Evolutionary conservation across 495 filamentous ascomycete genomes (phyloP).

Genomic region (Aspergillus hancockii): DNA sequence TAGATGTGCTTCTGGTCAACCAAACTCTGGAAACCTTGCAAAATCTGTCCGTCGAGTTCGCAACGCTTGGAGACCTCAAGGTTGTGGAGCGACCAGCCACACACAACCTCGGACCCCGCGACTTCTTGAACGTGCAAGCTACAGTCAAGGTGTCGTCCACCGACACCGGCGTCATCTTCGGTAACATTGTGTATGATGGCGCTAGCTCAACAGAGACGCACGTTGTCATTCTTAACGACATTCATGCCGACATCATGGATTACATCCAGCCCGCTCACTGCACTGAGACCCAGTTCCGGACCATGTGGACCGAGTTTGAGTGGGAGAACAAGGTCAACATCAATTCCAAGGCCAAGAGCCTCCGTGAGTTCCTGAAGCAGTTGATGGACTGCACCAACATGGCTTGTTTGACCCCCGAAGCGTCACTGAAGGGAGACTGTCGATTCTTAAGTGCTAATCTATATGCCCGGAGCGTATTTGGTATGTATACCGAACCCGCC

Average conservation of each 20-base stretch:
- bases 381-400: conserved; percentile 98
- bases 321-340: conserved; percentile 99
- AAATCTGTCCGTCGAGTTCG: conserved; percentile 96
- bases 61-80: conserved; percentile 95
- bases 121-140: conserved; percentile 96
- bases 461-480: conserved; percentile 97
- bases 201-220: conserved; percentile 93
- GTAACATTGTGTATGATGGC: conserved; percentile 98
- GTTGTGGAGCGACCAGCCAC: conserved; percentile 96
- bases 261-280: conserved; percentile 98
- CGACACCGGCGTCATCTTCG: conserved; percentile 98
- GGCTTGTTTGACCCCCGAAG: conserved; percentile 96
- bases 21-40: conserved; percentile 96
- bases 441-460: conserved; percentile 97
- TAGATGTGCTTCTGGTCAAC: conserved; percentile 96
- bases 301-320: conserved; percentile 99
- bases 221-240: conserved; percentile 97
- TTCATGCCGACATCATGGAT: conserved; percentile 99
- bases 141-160: conserved; percentile 99
- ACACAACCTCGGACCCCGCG: conserved; percentile 90
- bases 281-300: conserved; percentile 97
- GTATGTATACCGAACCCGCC: conserved; percentile 55
- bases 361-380: conserved; percentile 90
- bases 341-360: conserved; percentile 89
- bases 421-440: conserved; percentile 94